phyloP scores from a whole-genome alignment of 257 asterid species.

The Solanum sejunctum region DNA sequence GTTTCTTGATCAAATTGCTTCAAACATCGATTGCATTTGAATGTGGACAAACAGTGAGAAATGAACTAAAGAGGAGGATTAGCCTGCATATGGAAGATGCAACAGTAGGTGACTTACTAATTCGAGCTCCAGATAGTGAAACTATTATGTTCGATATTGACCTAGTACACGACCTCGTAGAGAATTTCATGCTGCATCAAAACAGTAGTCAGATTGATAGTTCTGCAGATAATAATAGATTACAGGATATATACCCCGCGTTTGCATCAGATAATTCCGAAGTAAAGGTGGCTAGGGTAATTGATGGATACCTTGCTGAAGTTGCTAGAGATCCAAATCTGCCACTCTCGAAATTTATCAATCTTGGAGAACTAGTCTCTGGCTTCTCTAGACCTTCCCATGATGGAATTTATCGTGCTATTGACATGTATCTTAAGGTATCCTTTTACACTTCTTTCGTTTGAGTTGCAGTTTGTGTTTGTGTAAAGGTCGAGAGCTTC shows the following conservation, averaged over 20 bases:
- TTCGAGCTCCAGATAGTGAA: conserved; percentile 42
- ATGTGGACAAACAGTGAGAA: conserved; percentile 41
- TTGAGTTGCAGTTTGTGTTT: not conserved
- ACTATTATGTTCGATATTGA: conserved; percentile 32
- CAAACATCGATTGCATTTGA: conserved; percentile 42
- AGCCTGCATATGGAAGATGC: conserved; percentile 62
- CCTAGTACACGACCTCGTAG: conserved; percentile 37
- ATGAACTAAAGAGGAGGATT: conserved; percentile 37
- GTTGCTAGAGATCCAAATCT: conserved; percentile 54
- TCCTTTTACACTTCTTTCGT: not conserved
- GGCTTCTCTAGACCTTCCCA: conserved; percentile 50
- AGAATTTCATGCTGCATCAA: conserved; percentile 47
- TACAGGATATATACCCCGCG: conserved; percentile 20
- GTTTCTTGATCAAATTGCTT: conserved; percentile 50
- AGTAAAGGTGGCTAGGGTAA: conserved; percentile 49
- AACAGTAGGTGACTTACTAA: conserved; percentile 40
- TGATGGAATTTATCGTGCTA: conserved; percentile 71
- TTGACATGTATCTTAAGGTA: conserved; percentile 81
- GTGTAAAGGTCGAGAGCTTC: not conserved
- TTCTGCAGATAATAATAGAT: conserved; percentile 15
- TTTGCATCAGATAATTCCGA: conserved; percentile 36
- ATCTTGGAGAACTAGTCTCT: conserved; percentile 49
- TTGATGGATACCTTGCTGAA: conserved; percentile 71
- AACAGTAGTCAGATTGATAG: conserved; percentile 12
- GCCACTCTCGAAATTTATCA: conserved; percentile 36